A percentile compares a stretch with the other conserved stretches of the same genome.
phyloP scores from a whole-genome alignment of 1,284 basidiomycete species.

The Schizophyllum commune region DNA sequence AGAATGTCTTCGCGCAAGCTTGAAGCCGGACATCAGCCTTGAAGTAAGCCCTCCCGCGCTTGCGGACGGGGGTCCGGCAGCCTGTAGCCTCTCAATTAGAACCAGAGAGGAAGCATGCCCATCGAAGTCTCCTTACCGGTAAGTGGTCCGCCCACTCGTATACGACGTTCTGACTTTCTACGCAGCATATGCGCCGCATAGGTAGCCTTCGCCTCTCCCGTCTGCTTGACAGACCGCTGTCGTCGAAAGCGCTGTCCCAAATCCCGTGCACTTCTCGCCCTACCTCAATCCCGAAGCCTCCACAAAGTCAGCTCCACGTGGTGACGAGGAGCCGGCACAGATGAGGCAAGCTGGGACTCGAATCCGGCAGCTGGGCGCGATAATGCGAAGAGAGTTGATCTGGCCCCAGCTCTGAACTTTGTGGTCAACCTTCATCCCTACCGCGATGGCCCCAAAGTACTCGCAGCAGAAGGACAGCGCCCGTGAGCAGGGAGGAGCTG shows the following conservation, averaged over 20 bases:
- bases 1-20: too few species aligned
- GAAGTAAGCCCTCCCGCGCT: too few species aligned
- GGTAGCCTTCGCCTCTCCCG: too few species aligned
- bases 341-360: neutral
- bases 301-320: neutral
- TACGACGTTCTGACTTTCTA: too few species aligned
- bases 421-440: neutral
- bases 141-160: neutral
- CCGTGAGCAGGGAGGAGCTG: neutral
- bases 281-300: neutral
- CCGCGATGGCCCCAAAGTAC: neutral
- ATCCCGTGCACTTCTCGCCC: too few species aligned
- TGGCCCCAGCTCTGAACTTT: neutral
- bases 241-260: too few species aligned
- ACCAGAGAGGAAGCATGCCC: neutral
- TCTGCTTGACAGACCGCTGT: too few species aligned
- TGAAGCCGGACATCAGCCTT: too few species aligned
- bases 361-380: neutral
- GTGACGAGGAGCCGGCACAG: neutral
- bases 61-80: too few species aligned
- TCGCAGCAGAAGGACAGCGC: neutral
- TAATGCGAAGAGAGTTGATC: neutral
- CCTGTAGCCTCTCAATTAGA: neutral
- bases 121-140: neutral
- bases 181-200: too few species aligned